Conservation (phyloP, 495 filamentous ascomycete species). For the Xylaria curta region DNA sequence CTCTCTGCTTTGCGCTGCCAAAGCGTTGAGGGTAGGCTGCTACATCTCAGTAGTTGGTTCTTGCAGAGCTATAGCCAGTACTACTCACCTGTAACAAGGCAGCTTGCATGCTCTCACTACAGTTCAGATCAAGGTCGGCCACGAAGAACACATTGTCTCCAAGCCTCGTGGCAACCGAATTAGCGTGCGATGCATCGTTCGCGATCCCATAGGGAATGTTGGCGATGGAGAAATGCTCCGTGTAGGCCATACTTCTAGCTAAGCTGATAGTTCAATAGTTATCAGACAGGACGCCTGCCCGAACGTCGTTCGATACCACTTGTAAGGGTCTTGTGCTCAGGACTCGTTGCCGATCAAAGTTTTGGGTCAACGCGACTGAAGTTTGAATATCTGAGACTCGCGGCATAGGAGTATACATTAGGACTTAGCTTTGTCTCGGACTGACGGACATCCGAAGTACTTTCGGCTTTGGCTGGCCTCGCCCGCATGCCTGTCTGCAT, state of each 20-base stretch:
- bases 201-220: slow-evolving; percentile 83
- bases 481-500: neutral
- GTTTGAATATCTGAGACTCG: neutral
- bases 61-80: slow-evolving; percentile 52
- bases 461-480: slow-evolving; percentile 1
- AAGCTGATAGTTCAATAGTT: neutral
- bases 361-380: neutral
- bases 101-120: slow-evolving; percentile 5
- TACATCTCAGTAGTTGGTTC: slow-evolving; percentile 60
- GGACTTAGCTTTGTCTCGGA: neutral
- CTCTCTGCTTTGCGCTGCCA: slow-evolving; percentile 73
- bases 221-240: slow-evolving; percentile 64
- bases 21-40: slow-evolving; percentile 70
- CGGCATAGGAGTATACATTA: neutral
- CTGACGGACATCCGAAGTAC: neutral
- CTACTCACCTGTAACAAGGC: slow-evolving; percentile 25
- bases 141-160: slow-evolving; percentile 74
- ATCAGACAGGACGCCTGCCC: neutral
- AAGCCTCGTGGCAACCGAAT: slow-evolving; percentile 68
- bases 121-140: slow-evolving; percentile 56
- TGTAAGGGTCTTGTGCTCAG: neutral
- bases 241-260: slow-evolving; percentile 11
- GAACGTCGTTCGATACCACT: neutral
- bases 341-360: neutral
- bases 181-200: slow-evolving; percentile 52